Conservation (phyloP, 208 protist species). For the Tritrichomonas foetus region DNA sequence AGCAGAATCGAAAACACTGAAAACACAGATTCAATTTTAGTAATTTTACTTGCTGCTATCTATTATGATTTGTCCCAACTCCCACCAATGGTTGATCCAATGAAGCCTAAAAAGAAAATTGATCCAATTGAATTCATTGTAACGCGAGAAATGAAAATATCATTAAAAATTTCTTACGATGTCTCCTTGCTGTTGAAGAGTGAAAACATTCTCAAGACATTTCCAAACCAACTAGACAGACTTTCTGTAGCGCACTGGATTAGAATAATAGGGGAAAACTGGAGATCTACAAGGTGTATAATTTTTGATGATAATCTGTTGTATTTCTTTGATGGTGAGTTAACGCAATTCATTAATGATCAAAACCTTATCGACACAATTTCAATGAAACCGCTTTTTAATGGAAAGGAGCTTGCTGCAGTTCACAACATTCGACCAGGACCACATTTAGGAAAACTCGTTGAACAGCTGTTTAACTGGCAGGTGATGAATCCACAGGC, state of each 20-base stretch:
- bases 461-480: neutral
- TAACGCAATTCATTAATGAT: neutral
- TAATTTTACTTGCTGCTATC: no score
- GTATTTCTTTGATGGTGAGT: neutral
- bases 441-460: neutral
- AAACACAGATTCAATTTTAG: no score
- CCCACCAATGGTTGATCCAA: neutral
- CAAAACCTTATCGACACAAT: neutral
- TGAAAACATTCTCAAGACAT: no score
- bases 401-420: neutral
- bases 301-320: neutral
- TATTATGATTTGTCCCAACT: no score
- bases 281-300: neutral
- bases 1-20: no score
- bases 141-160: neutral
- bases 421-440: neutral
- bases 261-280: neutral
- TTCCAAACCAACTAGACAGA: neutral
- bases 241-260: neutral
- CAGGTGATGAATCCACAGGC: neutral
- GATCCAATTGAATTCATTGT: neutral
- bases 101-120: neutral
- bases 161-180: no score
- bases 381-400: neutral
- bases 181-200: no score